phyloP scores from a whole-genome alignment of 208 protist species.

The Wallacemonas rigidus region DNA sequence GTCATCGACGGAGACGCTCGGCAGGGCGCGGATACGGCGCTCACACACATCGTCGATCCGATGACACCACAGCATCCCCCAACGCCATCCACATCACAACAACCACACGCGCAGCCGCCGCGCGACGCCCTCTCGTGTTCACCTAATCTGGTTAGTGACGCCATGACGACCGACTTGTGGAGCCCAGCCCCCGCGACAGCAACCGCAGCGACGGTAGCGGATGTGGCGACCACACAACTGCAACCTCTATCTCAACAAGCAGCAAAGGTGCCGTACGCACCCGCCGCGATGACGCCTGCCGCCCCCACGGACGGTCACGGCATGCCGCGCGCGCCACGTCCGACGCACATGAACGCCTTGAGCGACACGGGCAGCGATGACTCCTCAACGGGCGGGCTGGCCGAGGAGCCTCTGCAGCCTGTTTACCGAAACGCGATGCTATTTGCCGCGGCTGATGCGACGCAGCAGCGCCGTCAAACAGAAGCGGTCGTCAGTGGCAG shows the following conservation, averaged over 20 bases:
- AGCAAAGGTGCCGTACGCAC: no score
- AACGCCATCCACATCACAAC: no score
- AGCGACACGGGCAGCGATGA: neutral
- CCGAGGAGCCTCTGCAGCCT: slow-evolving; percentile 38
- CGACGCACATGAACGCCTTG: neutral
- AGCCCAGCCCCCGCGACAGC: neutral
- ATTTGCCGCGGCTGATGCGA: slow-evolving; percentile 2
- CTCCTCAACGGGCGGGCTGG: slow-evolving; percentile 11
- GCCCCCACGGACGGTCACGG: no score
- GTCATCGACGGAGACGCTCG: neutral
- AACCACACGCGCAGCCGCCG: no score
- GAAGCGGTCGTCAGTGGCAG: neutral
- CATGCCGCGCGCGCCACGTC: no score
- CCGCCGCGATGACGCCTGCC: no score
- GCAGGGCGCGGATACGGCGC: neutral
- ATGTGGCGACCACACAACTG: neutral
- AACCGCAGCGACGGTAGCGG: neutral
- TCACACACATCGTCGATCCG: neutral
- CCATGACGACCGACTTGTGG: neutral
- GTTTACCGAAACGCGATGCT: slow-evolving; percentile 26
- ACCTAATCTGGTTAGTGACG: no score
- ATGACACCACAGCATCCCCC: no score
- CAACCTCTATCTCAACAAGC: neutral
- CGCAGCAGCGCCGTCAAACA: neutral
- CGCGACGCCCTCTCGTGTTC: no score